Evolutionary conservation across 129 eudicot species (phyloP), one percentile per base, ranked within the genome.

Genomic region (Kitagawia praeruptora): DNA sequence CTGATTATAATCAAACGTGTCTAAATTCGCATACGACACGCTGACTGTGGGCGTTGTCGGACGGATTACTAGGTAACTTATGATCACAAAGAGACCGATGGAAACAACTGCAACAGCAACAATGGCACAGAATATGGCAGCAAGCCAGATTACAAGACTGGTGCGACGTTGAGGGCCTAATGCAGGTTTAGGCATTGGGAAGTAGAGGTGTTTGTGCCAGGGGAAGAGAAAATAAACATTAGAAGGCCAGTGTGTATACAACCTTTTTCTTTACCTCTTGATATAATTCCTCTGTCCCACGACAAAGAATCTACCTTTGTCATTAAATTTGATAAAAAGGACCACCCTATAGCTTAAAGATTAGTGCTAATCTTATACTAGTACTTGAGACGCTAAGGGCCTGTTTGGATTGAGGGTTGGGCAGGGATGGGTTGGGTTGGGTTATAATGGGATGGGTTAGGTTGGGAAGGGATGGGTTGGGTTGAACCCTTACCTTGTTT

Each of bases 81-180:
- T 79, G 78, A 93, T 87, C 0, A 90, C 84, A 5, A 89, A 86
- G 13, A 87, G 25, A 27, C 96, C 98, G 8, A 82, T 80, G 72
- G 90, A 77, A 39, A 89, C 82, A n/a, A 93, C 96, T 0, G 79
- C 80, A 47, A 85, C 75, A 27, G 96, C 86, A 19, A 90, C 39
- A 1, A 90, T 23, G 28, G 96, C 84, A 75, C 96, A 89, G 64
- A 90, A 69, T n/a, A 87, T 75, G 63, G 98, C 96, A 8, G 83
- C 85, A 75, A 84, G 85, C 98, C 98, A 93, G n/a, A 90, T 82
- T 56, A 89, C 46, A 2, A 92, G 89, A 85, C 81, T 86, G 82
- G 98, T 90, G 78, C 83, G 92, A 44, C 87, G 87, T 67, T 76
- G 86, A 5, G 85, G 86, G 38, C 81, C 84, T 7, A 82, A 61